Evolutionary conservation across 768 basidiomycete genomes (phyloP), one percentile per base, ranked within the genome.

Genomic region (Neoboletus subvelutipes): DNA sequence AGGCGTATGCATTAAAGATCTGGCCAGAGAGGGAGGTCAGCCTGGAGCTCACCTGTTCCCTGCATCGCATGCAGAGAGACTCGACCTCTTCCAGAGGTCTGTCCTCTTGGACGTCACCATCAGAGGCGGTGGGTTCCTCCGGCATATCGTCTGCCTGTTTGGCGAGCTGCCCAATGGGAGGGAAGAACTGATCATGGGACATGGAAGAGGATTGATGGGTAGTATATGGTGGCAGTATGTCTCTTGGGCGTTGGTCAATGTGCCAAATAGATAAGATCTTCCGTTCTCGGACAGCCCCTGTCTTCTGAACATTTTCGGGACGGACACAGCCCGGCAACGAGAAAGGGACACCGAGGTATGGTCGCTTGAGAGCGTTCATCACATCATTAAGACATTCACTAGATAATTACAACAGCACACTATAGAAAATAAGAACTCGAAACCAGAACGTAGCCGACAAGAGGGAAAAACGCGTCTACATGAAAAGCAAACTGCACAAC

Each of bases 1-100:
- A 34, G 36, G 48, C 1, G 26, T 33, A 2, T n/a, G 4, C 11
- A 26, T 26, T 5, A n/a, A 26, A 34, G 45, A 39, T 63, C 22
- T 28, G n/a, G 2, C 2, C 12, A 26, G 28, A 33, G 31, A 39
- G 22, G 29, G 34, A n/a, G 17, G 28, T 4, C 7, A 31, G 5
- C 34, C n/a, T 40, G 37, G 22, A 15, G 69, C 83, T 70, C 62
- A 91, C 96, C 83, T 98, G 88, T 72, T 98, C 84, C 43, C 83
- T 80, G 68, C 97, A 99, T 70, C 82, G 83, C 92, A 98, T 96
- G 75, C 97, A 98, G 28, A 98, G 76, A 13, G 92, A 94, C 56
- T 93, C 90, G 57, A 98, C 80, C 73, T 92, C 87, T 63, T 94
- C 83, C 11, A 95, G 81, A 0, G 84, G 84, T 52, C 80, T 78